Evolutionary conservation across 495 filamentous ascomycete species (phyloP).

Genomic region (Xanthoparmelia taractica): DNA sequence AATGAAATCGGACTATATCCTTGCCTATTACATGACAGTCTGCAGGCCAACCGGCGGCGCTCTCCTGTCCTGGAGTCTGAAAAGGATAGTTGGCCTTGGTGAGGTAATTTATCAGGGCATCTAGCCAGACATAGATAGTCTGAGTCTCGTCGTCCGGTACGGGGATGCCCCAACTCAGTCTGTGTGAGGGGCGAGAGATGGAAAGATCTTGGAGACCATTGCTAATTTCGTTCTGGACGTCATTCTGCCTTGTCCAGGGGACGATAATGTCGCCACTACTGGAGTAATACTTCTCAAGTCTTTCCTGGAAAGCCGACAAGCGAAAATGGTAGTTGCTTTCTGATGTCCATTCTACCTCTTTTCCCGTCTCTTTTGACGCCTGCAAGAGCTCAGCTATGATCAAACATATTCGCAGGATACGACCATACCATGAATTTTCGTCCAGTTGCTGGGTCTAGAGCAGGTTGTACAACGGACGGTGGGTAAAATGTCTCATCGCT

Average conservation of each 20-base stretch:
- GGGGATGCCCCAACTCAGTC: constrained; percentile 81
- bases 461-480: constrained; percentile 59
- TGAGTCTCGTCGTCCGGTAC: constrained; percentile 78
- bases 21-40: constrained; percentile 91
- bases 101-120: constrained; percentile 89
- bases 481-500: constrained; percentile 96
- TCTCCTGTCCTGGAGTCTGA: constrained; percentile 56
- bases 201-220: constrained; percentile 76
- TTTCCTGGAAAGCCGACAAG: constrained; percentile 68
- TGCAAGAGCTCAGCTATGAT: not conserved
- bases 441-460: constrained; percentile 71
- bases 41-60: constrained; percentile 69
- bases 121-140: constrained; percentile 97
- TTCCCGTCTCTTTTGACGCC: constrained; percentile 75
- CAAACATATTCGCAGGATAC: not conserved
- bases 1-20: constrained; percentile 93
- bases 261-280: constrained; percentile 63
- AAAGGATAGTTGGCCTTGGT: constrained; percentile 78
- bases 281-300: constrained; percentile 69
- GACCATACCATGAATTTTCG: constrained; percentile 53
- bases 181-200: constrained; percentile 70
- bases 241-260: constrained; percentile 55
- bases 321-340: constrained; percentile 94
- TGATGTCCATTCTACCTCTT: constrained; percentile 89
- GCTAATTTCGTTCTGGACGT: constrained; percentile 60